phyloP scores from a whole-genome alignment of 1,284 basidiomycete genomes.

The Wallemia mellicola region DNA sequence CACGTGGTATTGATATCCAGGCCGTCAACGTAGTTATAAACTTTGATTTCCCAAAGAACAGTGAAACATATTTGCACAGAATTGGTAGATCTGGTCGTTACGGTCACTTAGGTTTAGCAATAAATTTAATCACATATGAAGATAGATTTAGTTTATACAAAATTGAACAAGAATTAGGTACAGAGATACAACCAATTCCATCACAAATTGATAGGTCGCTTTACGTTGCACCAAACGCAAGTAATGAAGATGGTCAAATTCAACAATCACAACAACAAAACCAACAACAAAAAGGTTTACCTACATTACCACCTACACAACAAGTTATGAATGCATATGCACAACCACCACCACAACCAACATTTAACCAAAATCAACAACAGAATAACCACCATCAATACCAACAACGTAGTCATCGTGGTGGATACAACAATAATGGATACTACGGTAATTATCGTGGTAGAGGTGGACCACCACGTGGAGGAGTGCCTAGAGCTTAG shows the following conservation, averaged over 20 bases:
- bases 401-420: background rate
- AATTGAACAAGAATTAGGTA: constrained; percentile 93
- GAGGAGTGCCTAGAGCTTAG: background rate
- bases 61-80: constrained; percentile 89
- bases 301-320: background rate
- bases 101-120: constrained; percentile 85
- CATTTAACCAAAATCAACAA: background rate
- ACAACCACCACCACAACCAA: background rate
- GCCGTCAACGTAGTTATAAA: constrained; percentile 99
- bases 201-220: constrained; percentile 69
- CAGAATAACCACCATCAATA: background rate
- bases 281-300: background rate
- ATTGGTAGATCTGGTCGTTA: constrained; percentile 93
- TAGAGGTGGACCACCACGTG: background rate
- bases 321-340: background rate
- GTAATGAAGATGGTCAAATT: constrained; percentile 7
- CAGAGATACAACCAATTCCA: constrained; percentile 90
- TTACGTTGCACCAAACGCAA: constrained; percentile 34
- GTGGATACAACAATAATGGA: background rate
- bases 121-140: constrained; percentile 86
- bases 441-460: background rate
- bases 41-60: constrained; percentile 97
- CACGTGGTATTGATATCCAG: constrained; percentile 97
- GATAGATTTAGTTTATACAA: constrained; percentile 91
- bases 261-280: background rate